phyloP scores from a whole-genome alignment of 805 yeast genomes.

The Zygosaccharomyces siamensis region DNA sequence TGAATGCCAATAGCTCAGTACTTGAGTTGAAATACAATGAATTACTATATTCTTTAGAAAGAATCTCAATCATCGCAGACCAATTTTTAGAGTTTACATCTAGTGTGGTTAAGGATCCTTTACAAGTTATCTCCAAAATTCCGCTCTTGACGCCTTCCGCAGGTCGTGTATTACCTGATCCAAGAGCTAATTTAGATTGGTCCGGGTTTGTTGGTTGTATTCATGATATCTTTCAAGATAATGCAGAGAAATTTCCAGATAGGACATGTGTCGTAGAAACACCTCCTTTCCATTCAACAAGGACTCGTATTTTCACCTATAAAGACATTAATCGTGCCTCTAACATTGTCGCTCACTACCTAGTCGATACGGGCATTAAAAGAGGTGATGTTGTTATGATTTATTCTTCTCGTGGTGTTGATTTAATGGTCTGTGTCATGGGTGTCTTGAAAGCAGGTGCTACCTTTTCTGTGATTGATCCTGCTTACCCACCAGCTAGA shows the following conservation, averaged over 20 bases:
- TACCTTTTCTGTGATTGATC: slow-evolving; percentile 96
- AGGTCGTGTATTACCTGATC: slow-evolving; percentile 66
- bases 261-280: slow-evolving; percentile 93
- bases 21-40: slow-evolving; percentile 54
- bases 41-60: slow-evolving; percentile 61
- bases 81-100: slow-evolving; percentile 58
- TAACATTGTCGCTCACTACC: slow-evolving; percentile 85
- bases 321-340: slow-evolving; percentile 88
- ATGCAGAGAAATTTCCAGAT: slow-evolving; percentile 80
- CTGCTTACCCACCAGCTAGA: slow-evolving; percentile 98
- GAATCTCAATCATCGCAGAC: slow-evolving; percentile 65
- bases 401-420: slow-evolving; percentile 96
- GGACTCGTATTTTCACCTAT: slow-evolving; percentile 74
- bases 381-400: slow-evolving; percentile 97
- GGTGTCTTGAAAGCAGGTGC: slow-evolving; percentile 99
- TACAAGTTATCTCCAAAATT: slow-evolving; percentile 50
- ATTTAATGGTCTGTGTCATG: slow-evolving; percentile 92
- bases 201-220: slow-evolving; percentile 88
- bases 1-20: slow-evolving; percentile 11
- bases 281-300: slow-evolving; percentile 48
- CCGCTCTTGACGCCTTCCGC: slow-evolving; percentile 69
- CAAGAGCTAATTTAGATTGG: slow-evolving; percentile 86
- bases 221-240: slow-evolving; percentile 88
- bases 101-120: slow-evolving; percentile 36
- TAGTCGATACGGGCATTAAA: slow-evolving; percentile 72